Evolutionary conservation across 495 filamentous ascomycete genomes (phyloP), one percentile per base, ranked within the genome.

Genomic region (Hamigera avellanea): DNA sequence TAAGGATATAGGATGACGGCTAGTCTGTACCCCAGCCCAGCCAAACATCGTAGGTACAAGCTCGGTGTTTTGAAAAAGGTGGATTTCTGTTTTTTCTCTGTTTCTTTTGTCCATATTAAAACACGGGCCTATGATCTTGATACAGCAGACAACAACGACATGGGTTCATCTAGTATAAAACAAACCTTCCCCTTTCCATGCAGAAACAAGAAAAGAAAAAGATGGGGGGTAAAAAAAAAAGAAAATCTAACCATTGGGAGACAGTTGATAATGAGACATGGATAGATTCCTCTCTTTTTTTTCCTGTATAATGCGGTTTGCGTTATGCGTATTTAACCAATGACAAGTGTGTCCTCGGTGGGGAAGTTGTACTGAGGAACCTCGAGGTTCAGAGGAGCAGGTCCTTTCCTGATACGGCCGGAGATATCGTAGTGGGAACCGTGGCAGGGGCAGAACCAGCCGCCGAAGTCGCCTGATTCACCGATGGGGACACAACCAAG

Each of bases 371-470:
- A 99, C 53, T 54, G 48, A 42, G 91, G 91, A 45, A 99, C 77
- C 75, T 94, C 91, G 51, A 99, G 74, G 73, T 99, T 99, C 53
- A 96, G 73, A 43, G 91, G 91, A 37, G 91, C 91, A 33, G 91
- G 91, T 15, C 91, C 91, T 73, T 83, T 94, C 64, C 91, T 78
- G 67, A 88, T 81, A 60, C 91, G 85, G 56, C 91, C 91, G 42
- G 86, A 94, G 65, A 99, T 95, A 65, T 99, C 91, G 76, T 99
- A 99, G 72, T 99, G 91, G 39, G 87, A 95, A 58, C 91, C 91
- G 75, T 99, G 91, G 80, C 91, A 99, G 43, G 91, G 91, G 72
- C 91, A 99, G 80, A 99, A 99, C 91, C 91, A 99, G 53, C 91
- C 91, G 53, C 91, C 91, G 59, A 69, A 99, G 61, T 99, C 93